These are phyloP conservation scores for Ambrosia artemisiifolia DNA, from an alignment of 129 eudicot genomes.

Conservation along the genomic window DNA sequence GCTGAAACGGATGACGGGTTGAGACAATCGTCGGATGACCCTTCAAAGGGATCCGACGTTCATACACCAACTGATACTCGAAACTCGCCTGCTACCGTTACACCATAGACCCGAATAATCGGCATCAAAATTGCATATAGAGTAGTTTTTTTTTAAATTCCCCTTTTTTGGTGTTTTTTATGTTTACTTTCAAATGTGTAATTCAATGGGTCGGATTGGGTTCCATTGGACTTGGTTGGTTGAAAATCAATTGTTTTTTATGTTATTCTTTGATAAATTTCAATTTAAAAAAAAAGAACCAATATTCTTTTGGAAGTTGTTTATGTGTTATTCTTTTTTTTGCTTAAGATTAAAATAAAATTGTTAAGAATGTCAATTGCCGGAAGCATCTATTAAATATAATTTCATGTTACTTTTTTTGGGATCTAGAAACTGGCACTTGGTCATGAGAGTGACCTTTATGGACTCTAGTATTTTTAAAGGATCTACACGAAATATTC, in stretches of 20 bases:
- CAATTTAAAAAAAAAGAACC: background rate
- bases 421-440: background rate
- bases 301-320: slow-evolving; percentile 25
- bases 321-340: slow-evolving; percentile 18
- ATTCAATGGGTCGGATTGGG: slow-evolving; percentile 20
- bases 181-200: slow-evolving; percentile 23
- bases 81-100: slow-evolving; percentile 51
- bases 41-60: slow-evolving; percentile 72
- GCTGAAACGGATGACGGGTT: slow-evolving; percentile 72
- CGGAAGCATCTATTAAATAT: too few species aligned
- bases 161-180: slow-evolving; percentile 24
- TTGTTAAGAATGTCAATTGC: too few species aligned
- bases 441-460: background rate
- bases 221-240: slow-evolving; percentile 27
- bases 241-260: slow-evolving; percentile 31
- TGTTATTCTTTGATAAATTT: slow-evolving; percentile 29
- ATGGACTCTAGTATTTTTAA: background rate
- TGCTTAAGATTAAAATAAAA: too few species aligned
- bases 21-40: slow-evolving; percentile 80
- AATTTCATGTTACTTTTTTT: background rate
- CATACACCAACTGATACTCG: slow-evolving; percentile 68
- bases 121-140: slow-evolving; percentile 20
- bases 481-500: background rate
- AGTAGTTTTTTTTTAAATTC: slow-evolving; percentile 25
- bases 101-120: slow-evolving; percentile 41